Percentiles rank a stretch among this genome's conserved stretches.
These are phyloP conservation scores for Phytophthora multivora DNA, from an alignment of 352 stramenopile genomes.

Conservation along the genomic window DNA sequence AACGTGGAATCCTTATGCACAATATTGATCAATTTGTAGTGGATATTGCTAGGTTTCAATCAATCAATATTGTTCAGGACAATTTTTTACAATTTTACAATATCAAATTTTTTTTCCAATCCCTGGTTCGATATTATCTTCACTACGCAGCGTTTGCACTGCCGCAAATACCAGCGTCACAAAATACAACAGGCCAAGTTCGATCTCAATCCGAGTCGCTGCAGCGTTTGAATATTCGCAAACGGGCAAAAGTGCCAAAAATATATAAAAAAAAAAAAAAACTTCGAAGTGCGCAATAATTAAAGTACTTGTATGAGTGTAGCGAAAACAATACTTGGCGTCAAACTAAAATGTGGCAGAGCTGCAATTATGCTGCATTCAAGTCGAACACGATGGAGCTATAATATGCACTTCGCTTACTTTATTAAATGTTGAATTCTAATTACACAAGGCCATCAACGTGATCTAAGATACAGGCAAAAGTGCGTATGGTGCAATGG, in stretches of 20 bases:
- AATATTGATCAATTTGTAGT: constrained; percentile 6
- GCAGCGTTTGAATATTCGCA: background rate
- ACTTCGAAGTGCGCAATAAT: background rate
- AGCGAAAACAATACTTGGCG: too few species aligned
- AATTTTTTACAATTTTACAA: constrained; percentile 2
- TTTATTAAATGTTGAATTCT: background rate
- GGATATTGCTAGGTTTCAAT: background rate
- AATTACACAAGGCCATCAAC: background rate
- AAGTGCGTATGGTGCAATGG: background rate
- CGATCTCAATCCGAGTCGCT: background rate
- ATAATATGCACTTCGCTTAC: background rate
- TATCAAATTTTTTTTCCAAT: background rate
- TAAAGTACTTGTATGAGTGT: too few species aligned
- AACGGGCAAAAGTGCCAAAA: too few species aligned
- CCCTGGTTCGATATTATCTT: background rate
- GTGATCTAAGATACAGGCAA: background rate
- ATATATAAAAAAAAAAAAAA: background rate
- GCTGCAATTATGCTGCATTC: too few species aligned
- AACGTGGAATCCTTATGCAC: background rate
- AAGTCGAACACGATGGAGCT: too few species aligned
- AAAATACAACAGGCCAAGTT: background rate
- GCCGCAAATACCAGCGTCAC: background rate
- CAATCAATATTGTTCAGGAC: constrained; percentile 11
- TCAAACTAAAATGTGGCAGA: too few species aligned
- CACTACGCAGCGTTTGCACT: background rate